Conservation (phyloP, 2,329 filamentous ascomycete species). For the Grosmannia clavigera region DNA sequence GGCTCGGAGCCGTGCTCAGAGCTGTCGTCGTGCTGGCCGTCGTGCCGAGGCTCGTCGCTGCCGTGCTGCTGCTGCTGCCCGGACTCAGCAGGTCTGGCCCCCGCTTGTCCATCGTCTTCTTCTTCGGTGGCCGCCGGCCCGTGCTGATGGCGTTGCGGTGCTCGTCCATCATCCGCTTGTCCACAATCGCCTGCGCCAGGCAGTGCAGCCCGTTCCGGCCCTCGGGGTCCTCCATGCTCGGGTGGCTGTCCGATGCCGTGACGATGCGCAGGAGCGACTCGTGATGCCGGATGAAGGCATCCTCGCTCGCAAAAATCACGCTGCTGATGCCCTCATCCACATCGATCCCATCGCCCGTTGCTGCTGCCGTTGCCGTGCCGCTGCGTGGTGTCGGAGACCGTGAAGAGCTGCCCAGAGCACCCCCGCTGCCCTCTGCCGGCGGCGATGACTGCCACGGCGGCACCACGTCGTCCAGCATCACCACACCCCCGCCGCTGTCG, state of each 20-base stretch:
- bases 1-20: background rate
- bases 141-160: constrained; percentile 18
- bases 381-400: constrained; percentile 1
- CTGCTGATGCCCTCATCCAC: background rate
- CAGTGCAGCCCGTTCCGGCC: constrained; percentile 47
- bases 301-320: constrained; percentile 11
- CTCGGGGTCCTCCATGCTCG: constrained; percentile 25
- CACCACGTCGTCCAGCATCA: background rate
- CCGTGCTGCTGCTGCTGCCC: background rate
- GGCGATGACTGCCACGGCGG: background rate
- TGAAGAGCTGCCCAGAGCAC: background rate
- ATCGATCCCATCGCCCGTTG: background rate
- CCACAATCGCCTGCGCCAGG: constrained; percentile 41
- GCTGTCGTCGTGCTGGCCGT: background rate
- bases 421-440: background rate
- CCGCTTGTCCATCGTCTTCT: constrained; percentile 24
- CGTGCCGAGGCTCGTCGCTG: background rate
- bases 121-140: constrained; percentile 17
- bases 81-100: background rate
- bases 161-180: constrained; percentile 24
- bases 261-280: constrained; percentile 25
- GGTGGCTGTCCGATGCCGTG: constrained; percentile 19
- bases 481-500: background rate
- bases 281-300: constrained; percentile 19
- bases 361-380: constrained; percentile 4